These are phyloP conservation scores for Hirsutella rhossiliensis DNA, from an alignment of 2,329 filamentous ascomycete species.

Conservation along the genomic window DNA sequence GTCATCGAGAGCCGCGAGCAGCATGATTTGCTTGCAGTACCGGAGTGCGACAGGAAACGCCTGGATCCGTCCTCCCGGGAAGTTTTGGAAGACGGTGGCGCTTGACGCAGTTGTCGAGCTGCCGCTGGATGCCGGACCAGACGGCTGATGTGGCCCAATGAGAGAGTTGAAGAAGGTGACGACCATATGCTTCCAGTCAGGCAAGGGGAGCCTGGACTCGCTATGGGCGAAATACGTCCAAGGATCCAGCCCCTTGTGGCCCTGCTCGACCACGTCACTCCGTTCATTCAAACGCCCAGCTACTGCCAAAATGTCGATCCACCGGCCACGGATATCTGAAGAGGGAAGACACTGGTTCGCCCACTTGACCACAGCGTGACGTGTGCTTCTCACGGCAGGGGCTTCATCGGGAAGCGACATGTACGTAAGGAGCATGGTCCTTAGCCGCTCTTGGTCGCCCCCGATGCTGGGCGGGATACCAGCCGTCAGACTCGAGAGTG, in stretches of 20 bases:
- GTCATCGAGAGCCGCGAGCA: slow-evolving; percentile 34
- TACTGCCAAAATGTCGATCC: slow-evolving; percentile 78
- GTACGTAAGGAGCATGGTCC: slow-evolving; percentile 52
- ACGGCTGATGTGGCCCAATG: slow-evolving; percentile 14
- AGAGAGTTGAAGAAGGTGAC: slow-evolving; percentile 32
- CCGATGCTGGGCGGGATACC: slow-evolving; percentile 25
- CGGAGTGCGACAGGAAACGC: slow-evolving; percentile 58
- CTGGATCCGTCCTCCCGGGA: slow-evolving; percentile 30
- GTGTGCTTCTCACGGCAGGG: slow-evolving; percentile 56
- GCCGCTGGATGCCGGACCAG: not conserved
- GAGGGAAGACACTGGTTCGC: slow-evolving; percentile 81
- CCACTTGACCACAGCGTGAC: slow-evolving; percentile 77
- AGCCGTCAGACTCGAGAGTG: slow-evolving; percentile 59
- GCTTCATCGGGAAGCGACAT: slow-evolving; percentile 41
- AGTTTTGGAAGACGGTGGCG: slow-evolving; percentile 29
- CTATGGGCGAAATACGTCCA: slow-evolving; percentile 38
- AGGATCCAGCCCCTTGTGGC: slow-evolving; percentile 71
- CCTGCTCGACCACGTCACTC: slow-evolving; percentile 81
- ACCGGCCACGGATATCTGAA: slow-evolving; percentile 65
- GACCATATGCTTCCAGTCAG: slow-evolving; percentile 39
- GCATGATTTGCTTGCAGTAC: slow-evolving; percentile 48
- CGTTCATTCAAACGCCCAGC: slow-evolving; percentile 54
- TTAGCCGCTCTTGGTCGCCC: slow-evolving; percentile 22
- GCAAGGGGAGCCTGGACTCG: slow-evolving; percentile 27
- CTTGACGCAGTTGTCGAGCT: slow-evolving; percentile 1